Evolutionary conservation across 2,329 filamentous ascomycete species (phyloP), one percentile per base, ranked within the genome.

Genomic region (Diaporthe citrichinensis): DNA sequence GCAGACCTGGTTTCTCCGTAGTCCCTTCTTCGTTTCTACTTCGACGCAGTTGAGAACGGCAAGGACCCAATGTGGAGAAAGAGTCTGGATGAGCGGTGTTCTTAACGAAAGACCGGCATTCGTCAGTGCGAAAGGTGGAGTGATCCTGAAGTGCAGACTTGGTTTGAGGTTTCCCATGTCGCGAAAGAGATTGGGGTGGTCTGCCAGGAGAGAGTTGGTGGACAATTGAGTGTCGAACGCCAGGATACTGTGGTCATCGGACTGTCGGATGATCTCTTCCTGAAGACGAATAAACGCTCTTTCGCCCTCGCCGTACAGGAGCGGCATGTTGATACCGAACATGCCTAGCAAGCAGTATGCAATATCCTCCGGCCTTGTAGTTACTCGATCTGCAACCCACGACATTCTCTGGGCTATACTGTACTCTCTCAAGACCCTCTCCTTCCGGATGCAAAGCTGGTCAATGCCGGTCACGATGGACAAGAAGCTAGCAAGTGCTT

Each of bases 41-140:
- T 86, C 84, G 12, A 87, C 86, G 76, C 85, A 87, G 2, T 89
- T 78, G 28, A 90, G 83, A 1, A 88, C 87, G 71, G 89, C 87
- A 77, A 89, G 87, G 68, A 88, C 84, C 79, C 78, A 79, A 57
- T 77, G 76, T 6, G 78, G 78, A 1, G 78, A 79, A 31, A 79
- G 74, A 10, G 78, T 79, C 39, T 61, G 68, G 61, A 79, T 78
- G 3, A 79, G 76, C 6, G 78, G 78, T 14, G 78, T 79, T 14
- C 71, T 72, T 17, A 79, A 76, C 3, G 78, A 74, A 10, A 79
- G 78, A 1, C 78, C 78, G 15, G 78, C 78, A n/a, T 79, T 79
- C 23, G 78, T 77, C 74, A 79, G 71, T 59, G 78, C 74, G 49
- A 79, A 79, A 3, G 78, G 78, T 1, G 74, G 58, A 3, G 76